Evolutionary conservation across 1,284 basidiomycete genomes (phyloP).

Genomic region (Puccinia polysora): DNA sequence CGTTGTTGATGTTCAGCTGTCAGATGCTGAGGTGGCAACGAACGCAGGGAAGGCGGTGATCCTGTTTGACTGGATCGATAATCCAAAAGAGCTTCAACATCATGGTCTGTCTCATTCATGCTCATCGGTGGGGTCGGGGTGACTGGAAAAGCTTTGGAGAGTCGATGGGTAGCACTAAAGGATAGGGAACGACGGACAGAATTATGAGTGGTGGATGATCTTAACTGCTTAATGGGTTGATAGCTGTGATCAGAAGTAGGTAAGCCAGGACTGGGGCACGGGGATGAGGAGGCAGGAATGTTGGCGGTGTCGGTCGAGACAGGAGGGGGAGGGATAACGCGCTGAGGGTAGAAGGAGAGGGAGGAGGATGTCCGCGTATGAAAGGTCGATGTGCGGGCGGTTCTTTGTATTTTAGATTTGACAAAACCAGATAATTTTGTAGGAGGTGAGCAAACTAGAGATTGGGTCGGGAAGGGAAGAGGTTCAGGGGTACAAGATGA

Average conservation of each 20-base stretch:
- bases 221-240: background rate
- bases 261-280: background rate
- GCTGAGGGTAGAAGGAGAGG: background rate
- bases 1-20: background rate
- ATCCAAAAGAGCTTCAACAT: conserved; percentile 2
- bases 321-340: background rate
- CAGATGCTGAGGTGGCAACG: background rate
- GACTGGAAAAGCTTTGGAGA: background rate
- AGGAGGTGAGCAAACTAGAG: background rate
- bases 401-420: conserved; percentile 14
- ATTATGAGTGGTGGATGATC: background rate
- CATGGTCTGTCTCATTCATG: background rate
- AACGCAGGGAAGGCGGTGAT: background rate
- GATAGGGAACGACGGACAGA: background rate
- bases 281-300: no score
- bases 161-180: background rate
- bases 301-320: no score
- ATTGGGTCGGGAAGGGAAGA: conserved; percentile 1
- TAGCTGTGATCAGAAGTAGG: background rate
- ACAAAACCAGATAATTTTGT: background rate
- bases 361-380: conserved; percentile 3
- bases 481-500: background rate
- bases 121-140: background rate
- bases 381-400: background rate
- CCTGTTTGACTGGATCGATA: background rate